Evolutionary conservation across 345 rosid species (phyloP).

Genomic region (Eucalyptus brandiana): DNA sequence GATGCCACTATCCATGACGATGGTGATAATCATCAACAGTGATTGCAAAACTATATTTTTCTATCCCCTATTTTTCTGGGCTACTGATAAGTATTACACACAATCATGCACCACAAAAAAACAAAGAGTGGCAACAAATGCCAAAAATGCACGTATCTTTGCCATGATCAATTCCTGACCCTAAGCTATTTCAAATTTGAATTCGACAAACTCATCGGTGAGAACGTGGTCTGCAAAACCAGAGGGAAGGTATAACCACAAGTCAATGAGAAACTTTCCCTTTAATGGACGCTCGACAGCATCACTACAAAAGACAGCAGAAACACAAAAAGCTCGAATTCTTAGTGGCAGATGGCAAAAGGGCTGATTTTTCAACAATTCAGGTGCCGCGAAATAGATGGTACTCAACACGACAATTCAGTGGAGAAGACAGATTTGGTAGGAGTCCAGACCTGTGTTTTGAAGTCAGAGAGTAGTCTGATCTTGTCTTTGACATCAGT

Average conservation of each 20-base stretch:
- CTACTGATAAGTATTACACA: neutral
- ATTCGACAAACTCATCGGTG: neutral
- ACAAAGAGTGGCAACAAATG: neutral
- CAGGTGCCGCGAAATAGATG: neutral
- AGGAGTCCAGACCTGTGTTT: constrained; percentile 38
- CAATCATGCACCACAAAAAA: neutral
- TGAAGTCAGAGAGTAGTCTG: constrained; percentile 48
- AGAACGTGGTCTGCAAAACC: neutral
- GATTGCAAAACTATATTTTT: neutral
- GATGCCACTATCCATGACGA: neutral
- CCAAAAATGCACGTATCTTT: neutral
- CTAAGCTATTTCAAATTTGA: neutral
- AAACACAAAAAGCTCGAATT: neutral
- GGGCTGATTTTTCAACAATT: neutral
- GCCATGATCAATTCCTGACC: neutral
- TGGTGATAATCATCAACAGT: neutral
- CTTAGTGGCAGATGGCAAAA: neutral
- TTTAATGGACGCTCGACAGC: neutral
- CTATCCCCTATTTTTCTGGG: neutral
- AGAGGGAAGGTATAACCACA: neutral
- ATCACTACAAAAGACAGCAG: neutral
- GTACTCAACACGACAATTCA: neutral
- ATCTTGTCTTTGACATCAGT: constrained; percentile 73
- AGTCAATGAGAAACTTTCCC: neutral
- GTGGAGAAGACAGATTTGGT: neutral